Evolutionary conservation across 441 rosid species (phyloP).

Genomic region (Eugenia klotzschiana): DNA sequence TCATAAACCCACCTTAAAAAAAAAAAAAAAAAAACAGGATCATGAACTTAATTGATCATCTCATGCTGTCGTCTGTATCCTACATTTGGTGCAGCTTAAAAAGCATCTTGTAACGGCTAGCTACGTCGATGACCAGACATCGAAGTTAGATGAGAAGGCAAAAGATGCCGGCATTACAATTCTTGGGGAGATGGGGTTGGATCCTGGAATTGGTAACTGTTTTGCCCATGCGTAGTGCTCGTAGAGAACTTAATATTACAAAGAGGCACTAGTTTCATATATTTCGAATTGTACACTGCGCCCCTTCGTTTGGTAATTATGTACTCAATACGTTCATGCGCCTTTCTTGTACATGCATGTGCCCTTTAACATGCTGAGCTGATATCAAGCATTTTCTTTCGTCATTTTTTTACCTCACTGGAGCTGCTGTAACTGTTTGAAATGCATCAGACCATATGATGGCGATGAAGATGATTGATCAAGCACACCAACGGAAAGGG

Average conservation of each 20-base stretch:
- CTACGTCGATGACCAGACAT: conserved; percentile 69
- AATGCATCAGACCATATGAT: conserved; percentile 76
- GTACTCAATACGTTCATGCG: neutral
- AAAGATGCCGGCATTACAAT: conserved; percentile 62
- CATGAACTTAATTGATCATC: neutral
- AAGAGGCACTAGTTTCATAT: neutral
- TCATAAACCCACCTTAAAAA: too few species aligned
- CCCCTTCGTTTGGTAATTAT: neutral
- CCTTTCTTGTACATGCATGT: neutral
- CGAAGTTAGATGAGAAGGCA: conserved; percentile 53
- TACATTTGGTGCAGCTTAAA: conserved; percentile 39
- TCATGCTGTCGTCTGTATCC: neutral
- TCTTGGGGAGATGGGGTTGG: conserved; percentile 93
- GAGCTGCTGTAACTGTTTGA: neutral
- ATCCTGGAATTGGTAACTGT: conserved; percentile 78
- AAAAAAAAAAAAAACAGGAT: too few species aligned
- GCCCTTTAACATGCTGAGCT: neutral
- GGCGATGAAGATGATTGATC: conserved; percentile 92
- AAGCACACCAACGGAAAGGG: conserved; percentile 58
- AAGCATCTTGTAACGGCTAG: conserved; percentile 93
- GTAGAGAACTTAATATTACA: neutral
- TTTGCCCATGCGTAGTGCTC: neutral
- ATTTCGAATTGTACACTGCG: neutral
- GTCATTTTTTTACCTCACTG: neutral
- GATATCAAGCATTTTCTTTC: neutral